A percentile compares a stretch with the other conserved stretches of the same genome.
These are phyloP conservation scores for Xylaria sp. DNA, from an alignment of 2,329 filamentous ascomycete species.

Conservation along the genomic window DNA sequence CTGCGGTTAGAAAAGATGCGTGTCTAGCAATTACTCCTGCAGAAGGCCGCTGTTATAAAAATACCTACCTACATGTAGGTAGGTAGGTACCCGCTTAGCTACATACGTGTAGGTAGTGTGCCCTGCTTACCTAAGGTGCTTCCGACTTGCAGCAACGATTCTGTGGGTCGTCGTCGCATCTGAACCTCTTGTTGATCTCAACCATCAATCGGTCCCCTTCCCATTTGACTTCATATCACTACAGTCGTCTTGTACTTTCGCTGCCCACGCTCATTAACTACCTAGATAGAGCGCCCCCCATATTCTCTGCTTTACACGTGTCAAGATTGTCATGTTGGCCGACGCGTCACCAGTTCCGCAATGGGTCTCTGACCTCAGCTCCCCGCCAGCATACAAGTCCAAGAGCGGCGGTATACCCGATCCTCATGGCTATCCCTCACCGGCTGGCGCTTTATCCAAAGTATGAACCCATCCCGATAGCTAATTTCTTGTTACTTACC, in stretches of 20 bases:
- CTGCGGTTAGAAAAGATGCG: too few species aligned
- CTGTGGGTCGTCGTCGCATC: conserved; percentile 29
- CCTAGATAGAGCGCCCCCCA: not conserved
- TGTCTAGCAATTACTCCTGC: too few species aligned
- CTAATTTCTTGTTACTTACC: conserved; percentile 12
- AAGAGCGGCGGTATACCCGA: conserved; percentile 79
- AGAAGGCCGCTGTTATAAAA: too few species aligned
- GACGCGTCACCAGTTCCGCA: conserved; percentile 64
- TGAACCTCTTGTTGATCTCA: conserved; percentile 21
- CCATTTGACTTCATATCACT: not conserved
- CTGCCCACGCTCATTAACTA: not conserved
- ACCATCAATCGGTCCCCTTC: not conserved
- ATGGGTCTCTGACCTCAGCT: conserved; percentile 86
- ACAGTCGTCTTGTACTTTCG: not conserved
- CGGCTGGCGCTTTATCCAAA: conserved; percentile 63
- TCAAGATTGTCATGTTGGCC: conserved; percentile 34
- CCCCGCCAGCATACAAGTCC: conserved; percentile 71
- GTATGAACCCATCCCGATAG: conserved; percentile 51
- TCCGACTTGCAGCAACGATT: not conserved
- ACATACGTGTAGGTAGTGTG: too few species aligned
- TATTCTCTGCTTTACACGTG: not conserved
- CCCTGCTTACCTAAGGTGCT: conserved; percentile 17
- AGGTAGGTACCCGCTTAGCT: not conserved
- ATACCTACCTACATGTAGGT: too few species aligned
- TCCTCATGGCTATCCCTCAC: conserved; percentile 82